Conservation (phyloP, 1,284 basidiomycete species). For the Athelia sp. region DNA sequence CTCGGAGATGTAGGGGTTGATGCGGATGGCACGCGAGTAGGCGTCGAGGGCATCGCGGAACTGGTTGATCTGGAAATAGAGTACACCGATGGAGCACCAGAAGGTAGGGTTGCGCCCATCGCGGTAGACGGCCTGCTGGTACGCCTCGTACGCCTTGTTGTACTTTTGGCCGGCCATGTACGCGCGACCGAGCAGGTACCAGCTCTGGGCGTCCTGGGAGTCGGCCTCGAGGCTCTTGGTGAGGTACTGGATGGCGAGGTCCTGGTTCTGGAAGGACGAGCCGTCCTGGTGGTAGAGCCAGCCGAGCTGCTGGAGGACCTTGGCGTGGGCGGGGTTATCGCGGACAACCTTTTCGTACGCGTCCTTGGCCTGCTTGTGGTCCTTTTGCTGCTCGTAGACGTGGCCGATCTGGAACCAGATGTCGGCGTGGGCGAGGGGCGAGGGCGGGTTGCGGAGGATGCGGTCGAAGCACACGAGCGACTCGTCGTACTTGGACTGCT, state of each 20-base stretch:
- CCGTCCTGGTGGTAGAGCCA: slow-evolving; percentile 97
- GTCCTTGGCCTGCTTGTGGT: slow-evolving; percentile 86
- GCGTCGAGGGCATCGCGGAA: slow-evolving; percentile 98
- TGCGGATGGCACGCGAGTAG: slow-evolving; percentile 96
- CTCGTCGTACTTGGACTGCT: slow-evolving; percentile 89
- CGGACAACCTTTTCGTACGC: slow-evolving; percentile 95
- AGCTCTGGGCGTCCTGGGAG: slow-evolving; percentile 94
- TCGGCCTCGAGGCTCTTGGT: slow-evolving; percentile 95
- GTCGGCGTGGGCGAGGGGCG: slow-evolving; percentile 93
- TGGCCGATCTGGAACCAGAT: slow-evolving; percentile 99
- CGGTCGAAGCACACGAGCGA: slow-evolving; percentile 91
- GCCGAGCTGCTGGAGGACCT: slow-evolving; percentile 96
- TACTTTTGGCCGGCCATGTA: slow-evolving; percentile 99
- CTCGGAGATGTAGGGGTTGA: slow-evolving; percentile 98
- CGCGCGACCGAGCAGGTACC: slow-evolving; percentile 96
- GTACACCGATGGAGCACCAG: slow-evolving; percentile 99
- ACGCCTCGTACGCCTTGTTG: slow-evolving; percentile 99
- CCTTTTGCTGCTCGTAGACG: slow-evolving; percentile 95
- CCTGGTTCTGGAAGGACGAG: slow-evolving; percentile 93
- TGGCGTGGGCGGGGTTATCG: slow-evolving; percentile 93
- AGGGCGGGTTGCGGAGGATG: slow-evolving; percentile 93
- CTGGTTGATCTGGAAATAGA: slow-evolving; percentile 99
- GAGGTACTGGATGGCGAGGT: slow-evolving; percentile 88
- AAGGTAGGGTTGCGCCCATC: slow-evolving; percentile 99
- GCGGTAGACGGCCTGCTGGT: slow-evolving; percentile 98